Evolutionary conservation across 306 rosid genomes (phyloP).

Genomic region (Mimosa bimucronata): DNA sequence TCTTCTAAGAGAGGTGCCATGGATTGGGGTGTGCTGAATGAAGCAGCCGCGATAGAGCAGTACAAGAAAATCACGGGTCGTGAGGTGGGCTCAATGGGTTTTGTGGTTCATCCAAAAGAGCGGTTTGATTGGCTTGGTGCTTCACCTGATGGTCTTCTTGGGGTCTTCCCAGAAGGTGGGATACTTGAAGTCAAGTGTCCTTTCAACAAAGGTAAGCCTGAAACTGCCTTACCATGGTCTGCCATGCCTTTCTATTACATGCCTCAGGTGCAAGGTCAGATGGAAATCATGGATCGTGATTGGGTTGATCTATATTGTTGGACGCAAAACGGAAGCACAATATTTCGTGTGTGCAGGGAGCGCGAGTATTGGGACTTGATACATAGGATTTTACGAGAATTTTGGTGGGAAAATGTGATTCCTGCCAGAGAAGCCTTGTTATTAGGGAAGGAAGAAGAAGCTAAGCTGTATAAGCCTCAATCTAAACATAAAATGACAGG

Average conservation of each 20-base stretch:
- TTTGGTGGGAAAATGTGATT: conserved; percentile 97
- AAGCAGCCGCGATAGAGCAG: conserved; percentile 71
- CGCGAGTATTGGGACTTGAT: conserved; percentile 80
- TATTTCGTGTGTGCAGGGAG: conserved; percentile 71
- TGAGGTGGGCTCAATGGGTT: conserved; percentile 74
- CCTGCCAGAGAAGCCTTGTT: conserved; percentile 80
- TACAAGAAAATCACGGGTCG: conserved; percentile 77
- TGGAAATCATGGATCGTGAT: conserved; percentile 92
- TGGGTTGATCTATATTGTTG: conserved; percentile 95
- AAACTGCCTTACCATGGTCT: conserved; percentile 84
- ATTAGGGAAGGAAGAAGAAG: conserved; percentile 65
- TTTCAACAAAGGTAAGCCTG: conserved; percentile 94
- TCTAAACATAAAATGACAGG: conserved; percentile 83
- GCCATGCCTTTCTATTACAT: conserved; percentile 90
- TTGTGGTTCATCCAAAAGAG: conserved; percentile 71
- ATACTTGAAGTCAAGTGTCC: conserved; percentile 96
- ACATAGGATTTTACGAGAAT: conserved; percentile 70
- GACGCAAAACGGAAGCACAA: conserved; percentile 92
- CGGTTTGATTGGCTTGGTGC: conserved; percentile 84
- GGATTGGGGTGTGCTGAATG: conserved; percentile 93
- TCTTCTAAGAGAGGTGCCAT: conserved; percentile 61
- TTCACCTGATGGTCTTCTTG: conserved; percentile 92
- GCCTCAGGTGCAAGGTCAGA: conserved; percentile 97
- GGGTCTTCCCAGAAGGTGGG: conserved; percentile 65
- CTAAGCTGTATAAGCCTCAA: conserved; percentile 56